Evolutionary conservation across 2,329 filamentous ascomycete species (phyloP), one percentile per base, ranked within the genome.

Genomic region (Beauveria bassiana): DNA sequence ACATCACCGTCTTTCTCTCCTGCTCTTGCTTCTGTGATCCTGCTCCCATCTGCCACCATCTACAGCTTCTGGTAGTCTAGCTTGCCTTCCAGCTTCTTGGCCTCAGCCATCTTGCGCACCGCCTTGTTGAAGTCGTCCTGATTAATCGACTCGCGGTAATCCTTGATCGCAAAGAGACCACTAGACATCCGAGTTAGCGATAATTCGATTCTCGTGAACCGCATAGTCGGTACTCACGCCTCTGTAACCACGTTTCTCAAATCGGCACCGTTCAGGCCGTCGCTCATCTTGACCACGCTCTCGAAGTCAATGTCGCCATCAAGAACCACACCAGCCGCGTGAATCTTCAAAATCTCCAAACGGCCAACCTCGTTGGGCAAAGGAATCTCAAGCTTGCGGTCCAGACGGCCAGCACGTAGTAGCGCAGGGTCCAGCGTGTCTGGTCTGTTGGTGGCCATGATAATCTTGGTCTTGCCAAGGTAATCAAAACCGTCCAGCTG

Each of bases 111-210:
- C 85, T 99, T 99, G 68, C 95, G 88, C 60, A 99, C 95, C 4
- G 95, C 95, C 79, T 97, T 97, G 81, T 97, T 99, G 86, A 98
- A 97, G 73, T 99, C 95, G 71, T 99, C 95, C 75, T 99, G 95
- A 78, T 90, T 98, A 77, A 99, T 90, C 14, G 92, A 86, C 70
- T 99, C 95, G 64, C 96, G 83, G 75, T 98, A 96, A 72, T 96
- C 95, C 77, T 98, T 98, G 84, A 99, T 99, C 49, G 95, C 93
- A 75, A 97, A 98, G 45, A 99, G 79, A 65, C 95, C 95, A 67
- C 91, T 96, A 64, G 55, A 65, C 26, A 54, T 9, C 8, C 14
- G 45, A 34, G 12, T 43, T 51, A 56, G 59, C 47, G 16, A 24
- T 20, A 4, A 3, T 10, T 28, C 20, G 4, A n/a, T 5, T 3